Evolutionary conservation across 148 eudicot species (phyloP).

Genomic region (Diospyros lotus): DNA sequence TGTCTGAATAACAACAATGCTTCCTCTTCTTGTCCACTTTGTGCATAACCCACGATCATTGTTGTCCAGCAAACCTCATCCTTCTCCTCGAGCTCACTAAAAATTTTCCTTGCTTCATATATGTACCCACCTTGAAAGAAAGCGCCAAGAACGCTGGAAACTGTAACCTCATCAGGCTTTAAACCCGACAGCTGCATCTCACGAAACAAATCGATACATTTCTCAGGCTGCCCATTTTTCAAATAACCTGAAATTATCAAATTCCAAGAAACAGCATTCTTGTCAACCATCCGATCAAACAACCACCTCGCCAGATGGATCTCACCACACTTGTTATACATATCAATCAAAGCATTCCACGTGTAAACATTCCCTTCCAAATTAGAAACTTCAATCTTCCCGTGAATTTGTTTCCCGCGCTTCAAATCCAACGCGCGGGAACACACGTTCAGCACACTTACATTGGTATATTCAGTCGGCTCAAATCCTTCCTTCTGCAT

Average conservation of each 20-base stretch:
- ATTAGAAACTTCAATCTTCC: conserved; percentile 14
- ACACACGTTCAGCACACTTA: conserved; percentile 27
- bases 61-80: conserved; percentile 21
- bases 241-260: conserved; percentile 20
- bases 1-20: conserved; percentile 11
- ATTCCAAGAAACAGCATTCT: conserved; percentile 26
- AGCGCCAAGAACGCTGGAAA: conserved; percentile 22
- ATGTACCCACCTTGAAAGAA: conserved; percentile 14
- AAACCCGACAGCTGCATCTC: conserved; percentile 21
- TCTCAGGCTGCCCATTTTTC: conserved; percentile 19
- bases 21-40: conserved; percentile 17
- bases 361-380: conserved; percentile 19
- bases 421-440: conserved; percentile 17
- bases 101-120: conserved; percentile 13
- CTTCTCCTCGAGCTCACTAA: conserved; percentile 17
- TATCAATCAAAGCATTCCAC: conserved; percentile 18
- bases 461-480: conserved; percentile 22
- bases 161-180: conserved; percentile 23
- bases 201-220: conserved; percentile 20
- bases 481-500: conserved; percentile 24
- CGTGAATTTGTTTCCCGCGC: conserved; percentile 27
- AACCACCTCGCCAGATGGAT: conserved; percentile 18
- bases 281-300: conserved; percentile 19
- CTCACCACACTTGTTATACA: conserved; percentile 23
- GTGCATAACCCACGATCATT: conserved; percentile 22